Conservation (phyloP, 2,329 filamentous ascomycete species). For the Rachicladosporium sp. region DNA sequence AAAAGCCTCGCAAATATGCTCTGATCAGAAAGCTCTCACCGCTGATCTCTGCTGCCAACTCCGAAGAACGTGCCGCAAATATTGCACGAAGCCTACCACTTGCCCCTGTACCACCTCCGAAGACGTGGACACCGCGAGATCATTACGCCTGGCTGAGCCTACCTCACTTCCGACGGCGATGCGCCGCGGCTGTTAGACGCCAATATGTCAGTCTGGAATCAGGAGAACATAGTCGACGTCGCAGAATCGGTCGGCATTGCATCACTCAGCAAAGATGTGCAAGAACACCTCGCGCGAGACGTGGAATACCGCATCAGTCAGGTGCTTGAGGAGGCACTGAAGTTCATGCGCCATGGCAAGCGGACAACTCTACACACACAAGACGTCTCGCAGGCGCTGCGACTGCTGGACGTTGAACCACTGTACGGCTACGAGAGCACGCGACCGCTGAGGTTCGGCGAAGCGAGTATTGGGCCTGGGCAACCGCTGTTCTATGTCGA, state of each 20-base stretch:
- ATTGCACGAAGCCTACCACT: too few relatives aligned
- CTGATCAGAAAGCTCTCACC: too few relatives aligned
- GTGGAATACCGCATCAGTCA: slow-evolving; percentile 92
- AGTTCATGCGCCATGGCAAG: slow-evolving; percentile 87
- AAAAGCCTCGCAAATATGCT: too few relatives aligned
- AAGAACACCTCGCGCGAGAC: slow-evolving; percentile 79
- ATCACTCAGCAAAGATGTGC: slow-evolving; percentile 69
- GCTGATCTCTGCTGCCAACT: too few relatives aligned
- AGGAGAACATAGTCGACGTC: slow-evolving; percentile 89
- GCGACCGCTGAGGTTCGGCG: slow-evolving; percentile 76
- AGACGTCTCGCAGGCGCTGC: slow-evolving; percentile 76
- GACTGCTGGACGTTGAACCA: slow-evolving; percentile 81
- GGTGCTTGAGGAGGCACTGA: slow-evolving; percentile 83
- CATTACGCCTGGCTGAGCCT: too few relatives aligned
- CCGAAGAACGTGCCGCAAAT: too few relatives aligned
- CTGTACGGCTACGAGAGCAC: slow-evolving; percentile 94
- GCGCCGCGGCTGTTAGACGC: neutral
- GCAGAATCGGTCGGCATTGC: slow-evolving; percentile 89
- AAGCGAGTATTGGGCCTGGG: slow-evolving; percentile 83
- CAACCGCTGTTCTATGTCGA: slow-evolving; percentile 96
- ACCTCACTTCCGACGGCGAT: too few relatives aligned
- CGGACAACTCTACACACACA: slow-evolving; percentile 79
- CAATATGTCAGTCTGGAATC: slow-evolving; percentile 72
- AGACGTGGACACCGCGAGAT: too few relatives aligned
- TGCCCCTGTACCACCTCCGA: too few relatives aligned